Percentiles rank a stretch among this genome's conserved stretches.
These are phyloP conservation scores for Cerioporus squamosus DNA, from an alignment of 1,284 basidiomycete species.

Conservation along the genomic window DNA sequence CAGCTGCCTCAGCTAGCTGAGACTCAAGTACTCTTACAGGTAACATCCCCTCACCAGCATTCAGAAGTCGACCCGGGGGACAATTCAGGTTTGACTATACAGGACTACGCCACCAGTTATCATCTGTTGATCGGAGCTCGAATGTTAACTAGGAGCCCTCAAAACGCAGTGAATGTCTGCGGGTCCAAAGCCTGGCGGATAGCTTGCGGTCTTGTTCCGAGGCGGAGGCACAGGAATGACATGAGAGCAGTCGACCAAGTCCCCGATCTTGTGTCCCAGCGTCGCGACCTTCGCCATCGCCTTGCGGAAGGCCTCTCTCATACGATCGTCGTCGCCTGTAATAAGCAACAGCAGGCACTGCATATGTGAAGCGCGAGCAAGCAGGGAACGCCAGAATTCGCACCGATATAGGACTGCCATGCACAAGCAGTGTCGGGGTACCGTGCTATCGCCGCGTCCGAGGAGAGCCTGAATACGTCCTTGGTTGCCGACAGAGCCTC, in stretches of 20 bases:
- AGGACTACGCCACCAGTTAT: too few relatives aligned
- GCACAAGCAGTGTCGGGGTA: slow-evolving; percentile 15
- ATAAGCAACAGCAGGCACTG: background rate
- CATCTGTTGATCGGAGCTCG: too few relatives aligned
- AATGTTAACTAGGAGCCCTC: too few relatives aligned
- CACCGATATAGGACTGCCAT: slow-evolving; percentile 23
- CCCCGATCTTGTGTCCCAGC: slow-evolving; percentile 8
- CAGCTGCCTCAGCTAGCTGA: too few relatives aligned
- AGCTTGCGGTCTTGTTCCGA: background rate
- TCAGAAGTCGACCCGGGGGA: too few relatives aligned
- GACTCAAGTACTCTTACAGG: too few relatives aligned
- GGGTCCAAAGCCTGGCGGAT: background rate
- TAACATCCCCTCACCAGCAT: too few relatives aligned
- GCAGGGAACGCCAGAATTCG: background rate
- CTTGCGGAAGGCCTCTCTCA: slow-evolving; percentile 2
- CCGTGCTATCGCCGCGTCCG: slow-evolving; percentile 25
- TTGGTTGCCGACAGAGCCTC: slow-evolving; percentile 15
- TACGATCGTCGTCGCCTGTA: slow-evolving; percentile 4
- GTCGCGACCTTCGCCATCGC: slow-evolving; percentile 13
- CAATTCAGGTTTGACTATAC: too few relatives aligned
- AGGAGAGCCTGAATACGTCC: slow-evolving; percentile 19
- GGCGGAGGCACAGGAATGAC: slow-evolving; percentile 5
- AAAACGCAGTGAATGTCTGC: too few relatives aligned
- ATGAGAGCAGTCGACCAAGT: slow-evolving; percentile 16
- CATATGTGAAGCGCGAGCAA: background rate